These are phyloP conservation scores for Castanea crenata DNA, from an alignment of 306 rosid species.

Conservation along the genomic window DNA sequence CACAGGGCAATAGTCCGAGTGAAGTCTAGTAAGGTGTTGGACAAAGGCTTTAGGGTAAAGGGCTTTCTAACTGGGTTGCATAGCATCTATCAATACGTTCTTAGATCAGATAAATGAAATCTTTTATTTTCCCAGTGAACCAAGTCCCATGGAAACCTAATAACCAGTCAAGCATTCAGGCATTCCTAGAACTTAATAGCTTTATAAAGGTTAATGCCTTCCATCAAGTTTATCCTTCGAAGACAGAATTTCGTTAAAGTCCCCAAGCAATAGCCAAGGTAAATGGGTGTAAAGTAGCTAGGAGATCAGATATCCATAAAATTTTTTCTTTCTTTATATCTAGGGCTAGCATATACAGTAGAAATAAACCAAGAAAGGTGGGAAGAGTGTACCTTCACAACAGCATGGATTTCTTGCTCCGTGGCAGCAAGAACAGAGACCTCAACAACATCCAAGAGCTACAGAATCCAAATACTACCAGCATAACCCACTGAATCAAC, in stretches of 20 bases:
- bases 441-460: neutral
- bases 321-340: neutral
- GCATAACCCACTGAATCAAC: neutral
- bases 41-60: neutral
- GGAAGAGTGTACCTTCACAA: neutral
- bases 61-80: neutral
- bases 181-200: neutral
- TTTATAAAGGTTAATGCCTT: neutral
- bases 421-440: neutral
- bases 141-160: neutral
- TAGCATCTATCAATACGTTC: neutral
- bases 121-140: neutral
- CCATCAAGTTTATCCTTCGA: neutral
- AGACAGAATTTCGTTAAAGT: neutral
- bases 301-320: neutral
- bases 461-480: neutral
- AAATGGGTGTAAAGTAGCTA: neutral
- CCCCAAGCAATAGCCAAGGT: neutral
- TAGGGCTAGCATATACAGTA: neutral
- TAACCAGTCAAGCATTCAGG: neutral
- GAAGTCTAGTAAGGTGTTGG: neutral
- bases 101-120: neutral
- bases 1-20: neutral
- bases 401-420: neutral
- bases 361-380: neutral